Conservation (phyloP, 495 filamentous ascomycete genomes). For the Mycothermus thermophilus region DNA sequence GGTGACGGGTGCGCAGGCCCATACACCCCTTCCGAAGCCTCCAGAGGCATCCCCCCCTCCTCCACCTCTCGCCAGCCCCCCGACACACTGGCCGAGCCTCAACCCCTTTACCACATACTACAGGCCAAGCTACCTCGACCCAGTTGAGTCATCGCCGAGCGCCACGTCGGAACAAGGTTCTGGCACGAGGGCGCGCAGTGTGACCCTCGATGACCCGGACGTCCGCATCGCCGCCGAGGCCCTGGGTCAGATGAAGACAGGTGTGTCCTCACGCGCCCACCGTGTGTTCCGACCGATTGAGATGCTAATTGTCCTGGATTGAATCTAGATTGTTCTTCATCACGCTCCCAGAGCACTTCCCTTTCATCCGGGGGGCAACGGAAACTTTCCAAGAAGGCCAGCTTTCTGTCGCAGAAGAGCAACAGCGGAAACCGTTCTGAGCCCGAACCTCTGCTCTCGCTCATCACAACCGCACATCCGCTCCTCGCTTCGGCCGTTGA, state of each 20-base stretch:
- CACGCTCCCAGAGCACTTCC: conserved; percentile 32
- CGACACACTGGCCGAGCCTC: conserved; percentile 35
- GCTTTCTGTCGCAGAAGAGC: conserved; percentile 14
- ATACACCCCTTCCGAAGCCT: conserved; percentile 11
- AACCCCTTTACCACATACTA: conserved; percentile 43
- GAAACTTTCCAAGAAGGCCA: conserved; percentile 4
- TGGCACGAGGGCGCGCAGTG: conserved; percentile 33
- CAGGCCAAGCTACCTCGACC: conserved; percentile 25
- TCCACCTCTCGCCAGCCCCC: conserved; percentile 9
- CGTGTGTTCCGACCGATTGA: conserved; percentile 3
- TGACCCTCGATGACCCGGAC: conserved; percentile 74
- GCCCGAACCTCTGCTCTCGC: conserved; percentile 61
- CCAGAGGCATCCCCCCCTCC: conserved; percentile 14
- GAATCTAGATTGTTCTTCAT: conserved; percentile 40
- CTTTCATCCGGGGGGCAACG: conserved; percentile 8
- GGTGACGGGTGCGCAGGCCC: conserved; percentile 21
- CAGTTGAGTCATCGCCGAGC: conserved; percentile 19
- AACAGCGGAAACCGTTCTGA: conserved; percentile 15
- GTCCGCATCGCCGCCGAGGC: conserved; percentile 73
- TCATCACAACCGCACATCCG: conserved; percentile 69
- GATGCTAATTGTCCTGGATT: conserved; percentile 5
- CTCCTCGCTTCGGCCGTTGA: conserved; percentile 68
- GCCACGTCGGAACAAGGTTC: conserved; percentile 24
- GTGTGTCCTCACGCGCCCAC: no score
- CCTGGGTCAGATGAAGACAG: conserved; percentile 66